Base-by-base conservation (phyloP, 2,329 filamentous ascomycete genomes). In the Rutstroemia sp. region DNA sequence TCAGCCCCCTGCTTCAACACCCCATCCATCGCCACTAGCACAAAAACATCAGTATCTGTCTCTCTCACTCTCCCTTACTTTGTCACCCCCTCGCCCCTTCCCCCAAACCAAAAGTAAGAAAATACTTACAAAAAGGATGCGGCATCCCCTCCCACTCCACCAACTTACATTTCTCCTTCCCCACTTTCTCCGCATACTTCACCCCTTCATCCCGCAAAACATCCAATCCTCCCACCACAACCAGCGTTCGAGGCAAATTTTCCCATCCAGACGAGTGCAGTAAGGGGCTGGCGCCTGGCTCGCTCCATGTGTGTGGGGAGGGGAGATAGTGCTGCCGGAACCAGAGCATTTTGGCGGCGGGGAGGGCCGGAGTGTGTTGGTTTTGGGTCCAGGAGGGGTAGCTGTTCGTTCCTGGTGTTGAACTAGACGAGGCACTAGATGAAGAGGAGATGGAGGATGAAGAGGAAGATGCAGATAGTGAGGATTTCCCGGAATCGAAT, bases 331-430 rank as follows among this genome's bases (percentile, higher is more conserved):
- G 77, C 17, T 73, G 64, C n/a, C 80, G 72, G 63, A 81, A 84
- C 80, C 81, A 83, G 49, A 79, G 65, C 80, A 83, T 83, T 67
- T 83, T 82, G 3, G 70, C 69, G 0, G 79, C 78, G 0, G 80
- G 76, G 1, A 83, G 71, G 0, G 79, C 77, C 0, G 79, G 75
- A 0, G 75, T 73, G 62, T 75, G 71, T 61, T 81, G 71, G 63
- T 79, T 80, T 46, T 75, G 73, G 16, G 67, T 71, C 73, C 77
- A 84, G 3, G 77, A 76, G 1, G 67, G 63, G 56, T 73, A 78
- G 54, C 23, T 23, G 2, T 23, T 19, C 19, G 19, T 19, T 19
- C 19, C 19, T 19, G 19, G 19, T 19, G 19, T 19, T 19, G 19
- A 19, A 19, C 19, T 19, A 3, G 19, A 19, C 19, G 19, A 19